A percentile compares a stretch with the other conserved stretches of the same genome.
These are phyloP conservation scores for Rostrohypoxylon terebratum DNA, from an alignment of 495 filamentous ascomycete genomes.

Conservation along the genomic window DNA sequence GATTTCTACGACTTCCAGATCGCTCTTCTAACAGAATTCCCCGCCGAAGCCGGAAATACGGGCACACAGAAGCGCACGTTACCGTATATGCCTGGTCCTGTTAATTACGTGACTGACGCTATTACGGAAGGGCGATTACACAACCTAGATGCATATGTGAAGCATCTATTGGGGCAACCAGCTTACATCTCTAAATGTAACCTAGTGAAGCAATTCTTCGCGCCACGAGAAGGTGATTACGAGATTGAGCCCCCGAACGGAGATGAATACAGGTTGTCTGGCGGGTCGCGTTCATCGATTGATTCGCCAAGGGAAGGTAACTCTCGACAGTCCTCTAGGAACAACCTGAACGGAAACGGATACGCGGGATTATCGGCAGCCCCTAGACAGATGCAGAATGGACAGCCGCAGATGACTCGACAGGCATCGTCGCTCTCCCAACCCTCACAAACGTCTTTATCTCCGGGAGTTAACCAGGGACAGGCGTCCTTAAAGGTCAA, in stretches of 20 bases:
- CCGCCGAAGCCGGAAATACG: slow-evolving; percentile 88
- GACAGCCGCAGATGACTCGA: slow-evolving; percentile 70
- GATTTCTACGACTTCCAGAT: slow-evolving; percentile 99
- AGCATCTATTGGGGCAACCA: slow-evolving; percentile 85
- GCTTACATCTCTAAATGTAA: slow-evolving; percentile 83
- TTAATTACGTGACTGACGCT: slow-evolving; percentile 96
- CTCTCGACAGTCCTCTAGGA: slow-evolving; percentile 80
- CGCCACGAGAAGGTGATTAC: slow-evolving; percentile 89
- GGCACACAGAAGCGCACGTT: slow-evolving; percentile 80
- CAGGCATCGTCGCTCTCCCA: slow-evolving; percentile 81
- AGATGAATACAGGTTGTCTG: slow-evolving; percentile 77
- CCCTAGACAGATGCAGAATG: slow-evolving; percentile 69
- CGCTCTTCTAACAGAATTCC: slow-evolving; percentile 91
- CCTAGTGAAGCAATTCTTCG: slow-evolving; percentile 89
- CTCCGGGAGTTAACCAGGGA: slow-evolving; percentile 58
- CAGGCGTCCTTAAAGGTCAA: slow-evolving; percentile 83
- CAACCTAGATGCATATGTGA: slow-evolving; percentile 94
- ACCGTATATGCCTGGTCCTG: slow-evolving; percentile 98
- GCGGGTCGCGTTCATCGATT: slow-evolving; percentile 76
- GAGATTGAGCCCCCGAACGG: slow-evolving; percentile 81
- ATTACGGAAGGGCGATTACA: slow-evolving; percentile 93
- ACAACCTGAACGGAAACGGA: slow-evolving; percentile 71
- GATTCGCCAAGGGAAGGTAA: slow-evolving; percentile 65
- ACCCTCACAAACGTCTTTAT: slow-evolving; percentile 69
- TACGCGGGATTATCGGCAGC: slow-evolving; percentile 68